A percentile compares a stretch with the other conserved stretches of the same genome.
phyloP scores from a whole-genome alignment of 495 filamentous ascomycete genomes.

The Aspergillus bridgeri region DNA sequence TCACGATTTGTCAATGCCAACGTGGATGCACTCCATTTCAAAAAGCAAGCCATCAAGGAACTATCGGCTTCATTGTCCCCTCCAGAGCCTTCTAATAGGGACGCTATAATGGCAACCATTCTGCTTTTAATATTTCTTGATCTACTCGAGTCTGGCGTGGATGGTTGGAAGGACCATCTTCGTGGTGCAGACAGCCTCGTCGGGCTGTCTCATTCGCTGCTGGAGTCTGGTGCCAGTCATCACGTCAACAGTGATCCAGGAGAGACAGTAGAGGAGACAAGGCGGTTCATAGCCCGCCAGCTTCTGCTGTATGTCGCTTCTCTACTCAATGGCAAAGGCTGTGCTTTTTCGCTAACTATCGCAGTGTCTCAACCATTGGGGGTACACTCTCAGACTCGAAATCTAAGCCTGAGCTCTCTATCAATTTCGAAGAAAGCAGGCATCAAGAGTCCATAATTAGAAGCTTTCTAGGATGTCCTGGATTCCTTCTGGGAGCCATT shows the following conservation, averaged over 20 bases:
- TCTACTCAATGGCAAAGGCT: neutral
- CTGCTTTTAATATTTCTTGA: conserved; percentile 57
- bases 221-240: conserved; percentile 9
- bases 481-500: conserved; percentile 17
- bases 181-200: conserved; percentile 34
- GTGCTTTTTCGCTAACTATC: neutral
- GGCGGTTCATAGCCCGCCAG: conserved; percentile 27
- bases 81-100: conserved; percentile 22
- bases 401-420: conserved; percentile 11
- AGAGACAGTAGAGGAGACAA: conserved; percentile 28
- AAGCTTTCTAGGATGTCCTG: conserved; percentile 28
- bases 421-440: conserved; percentile 4
- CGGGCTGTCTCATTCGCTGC: conserved; percentile 2
- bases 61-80: conserved; percentile 31
- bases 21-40: conserved; percentile 48
- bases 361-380: conserved; percentile 32
- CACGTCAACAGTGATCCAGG: conserved; percentile 39
- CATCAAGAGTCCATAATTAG: conserved; percentile 18
- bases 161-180: conserved; percentile 54
- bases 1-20: conserved; percentile 20
- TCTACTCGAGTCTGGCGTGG: conserved; percentile 53
- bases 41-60: conserved; percentile 47
- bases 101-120: conserved; percentile 45
- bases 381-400: conserved; percentile 37
- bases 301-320: conserved; percentile 23